phyloP scores from a whole-genome alignment of 441 rosid species.

The Cnidoscolus chayamansa region DNA sequence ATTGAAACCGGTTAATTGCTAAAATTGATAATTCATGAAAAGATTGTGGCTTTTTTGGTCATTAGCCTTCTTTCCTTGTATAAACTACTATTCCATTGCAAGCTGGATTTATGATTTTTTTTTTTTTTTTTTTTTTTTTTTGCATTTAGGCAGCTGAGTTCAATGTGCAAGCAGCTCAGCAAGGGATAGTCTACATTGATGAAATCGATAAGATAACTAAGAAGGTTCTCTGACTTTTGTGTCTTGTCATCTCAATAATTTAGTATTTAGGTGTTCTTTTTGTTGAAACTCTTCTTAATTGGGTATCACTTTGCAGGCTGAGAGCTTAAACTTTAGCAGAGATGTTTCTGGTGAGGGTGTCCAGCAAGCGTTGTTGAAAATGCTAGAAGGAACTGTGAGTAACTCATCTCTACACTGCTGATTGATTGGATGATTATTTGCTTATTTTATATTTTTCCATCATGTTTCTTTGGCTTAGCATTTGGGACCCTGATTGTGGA shows the following conservation, averaged over 20 bases:
- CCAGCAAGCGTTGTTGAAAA: slow-evolving; percentile 87
- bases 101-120: not conserved
- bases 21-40: too few species aligned
- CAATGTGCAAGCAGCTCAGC: slow-evolving; percentile 95
- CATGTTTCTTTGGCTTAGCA: not conserved
- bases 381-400: slow-evolving; percentile 98
- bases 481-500: not conserved
- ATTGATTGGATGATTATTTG: slow-evolving; percentile 4
- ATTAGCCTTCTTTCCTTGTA: not conserved
- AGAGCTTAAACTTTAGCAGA: slow-evolving; percentile 84
- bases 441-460: not conserved
- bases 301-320: slow-evolving; percentile 55
- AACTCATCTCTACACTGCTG: slow-evolving; percentile 16
- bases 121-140: not conserved
- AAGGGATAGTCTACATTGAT: slow-evolving; percentile 93
- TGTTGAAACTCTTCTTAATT: slow-evolving; percentile 17
- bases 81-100: not conserved
- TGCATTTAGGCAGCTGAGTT: slow-evolving; percentile 71
- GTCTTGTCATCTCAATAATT: not conserved
- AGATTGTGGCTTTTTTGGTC: not conserved
- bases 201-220: slow-evolving; percentile 97
- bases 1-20: too few species aligned
- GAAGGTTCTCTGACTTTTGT: slow-evolving; percentile 45
- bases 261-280: slow-evolving; percentile 8
- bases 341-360: slow-evolving; percentile 99